Evolutionary conservation across 352 stramenopile genomes (phyloP), one percentile per base, ranked within the genome.

Genomic region (Thraustotheca clavata): DNA sequence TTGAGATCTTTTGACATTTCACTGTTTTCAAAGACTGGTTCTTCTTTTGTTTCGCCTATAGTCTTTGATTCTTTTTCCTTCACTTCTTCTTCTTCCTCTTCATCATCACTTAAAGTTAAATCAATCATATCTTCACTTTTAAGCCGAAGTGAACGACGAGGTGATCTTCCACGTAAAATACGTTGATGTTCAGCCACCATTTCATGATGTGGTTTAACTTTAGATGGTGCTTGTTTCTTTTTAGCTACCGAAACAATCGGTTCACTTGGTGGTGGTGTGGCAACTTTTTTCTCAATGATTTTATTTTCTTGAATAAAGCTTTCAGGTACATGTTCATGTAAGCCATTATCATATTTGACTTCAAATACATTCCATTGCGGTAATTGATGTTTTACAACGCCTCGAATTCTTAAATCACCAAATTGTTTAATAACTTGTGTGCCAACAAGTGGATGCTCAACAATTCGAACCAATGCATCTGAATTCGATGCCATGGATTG

Each of bases 391-490:
- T 35, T 11, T 6, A 65, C 57, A 32, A n/a, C 32, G 20, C 57
- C 57, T 8, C 18, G 38, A 11, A 65, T 46, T 9, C 8, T 3
- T 4, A 20, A 7, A 16, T n/a, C 18, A 9, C 34, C 34, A 29
- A 62, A 62, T 6, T 4, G 35, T 34, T 54, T 11, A 4, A n/a
- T 32, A 26, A 52, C 38, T 27, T 54, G 18, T 11, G 55, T 62
- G n/a, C 57, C 57, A 22, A 65, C 57, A 6, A 65, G 57, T 16
- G 38, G 36, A 22, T 65, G 57, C 20, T 65, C 35, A n/a, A 22
- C 22, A 26, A 11, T 12, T 43, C 38, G 43, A 24, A 34, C 57
- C 41, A 39, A 5, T 9, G 29, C 14, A 12, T 29, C 3, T 4
- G 0, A 7, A 2, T 29, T 31, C 20, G 38, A 26, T 4, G 38